These are phyloP conservation scores for Lyophyllum decastes DNA, from an alignment of 768 basidiomycete species.

Conservation along the genomic window DNA sequence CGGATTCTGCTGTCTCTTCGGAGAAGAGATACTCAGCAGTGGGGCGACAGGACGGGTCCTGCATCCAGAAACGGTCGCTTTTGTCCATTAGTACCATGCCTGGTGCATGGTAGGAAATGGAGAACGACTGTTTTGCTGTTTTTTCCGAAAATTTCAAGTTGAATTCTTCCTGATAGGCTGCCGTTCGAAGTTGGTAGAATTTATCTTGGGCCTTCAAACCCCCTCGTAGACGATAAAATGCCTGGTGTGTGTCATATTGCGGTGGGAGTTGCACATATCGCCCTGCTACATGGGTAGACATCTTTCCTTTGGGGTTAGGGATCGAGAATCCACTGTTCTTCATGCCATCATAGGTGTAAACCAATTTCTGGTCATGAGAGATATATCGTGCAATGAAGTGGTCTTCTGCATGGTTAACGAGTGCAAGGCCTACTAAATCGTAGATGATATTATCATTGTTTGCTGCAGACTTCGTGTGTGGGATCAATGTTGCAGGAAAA, in stretches of 20 bases:
- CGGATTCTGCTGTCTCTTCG: neutral
- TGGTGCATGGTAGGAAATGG: neutral
- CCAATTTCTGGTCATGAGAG: slow-evolving; percentile 1
- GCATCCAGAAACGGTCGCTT: slow-evolving; percentile 13
- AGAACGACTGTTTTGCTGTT: slow-evolving; percentile 1
- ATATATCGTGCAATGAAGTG: slow-evolving; percentile 19
- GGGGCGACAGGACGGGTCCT: neutral
- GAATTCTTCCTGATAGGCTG: neutral
- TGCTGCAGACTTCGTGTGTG: neutral
- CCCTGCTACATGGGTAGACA: slow-evolving; percentile 15
- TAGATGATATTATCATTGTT: neutral
- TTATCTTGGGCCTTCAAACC: slow-evolving; percentile 15
- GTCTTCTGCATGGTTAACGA: neutral
- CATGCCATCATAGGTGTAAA: slow-evolving; percentile 25
- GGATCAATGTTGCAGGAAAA: neutral
- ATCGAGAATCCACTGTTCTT: slow-evolving; percentile 14
- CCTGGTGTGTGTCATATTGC: slow-evolving; percentile 13
- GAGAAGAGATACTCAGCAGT: slow-evolving; percentile 17
- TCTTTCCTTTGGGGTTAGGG: slow-evolving; percentile 3
- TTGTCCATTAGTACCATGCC: slow-evolving; percentile 2
- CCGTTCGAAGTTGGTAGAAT: slow-evolving; percentile 13
- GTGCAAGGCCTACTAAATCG: neutral
- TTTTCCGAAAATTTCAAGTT: slow-evolving; percentile 5
- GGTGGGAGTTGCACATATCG: slow-evolving; percentile 5
- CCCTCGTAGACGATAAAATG: slow-evolving; percentile 19